Conservation (phyloP, 257 asterid genomes). For the Cruciata laevipes region DNA sequence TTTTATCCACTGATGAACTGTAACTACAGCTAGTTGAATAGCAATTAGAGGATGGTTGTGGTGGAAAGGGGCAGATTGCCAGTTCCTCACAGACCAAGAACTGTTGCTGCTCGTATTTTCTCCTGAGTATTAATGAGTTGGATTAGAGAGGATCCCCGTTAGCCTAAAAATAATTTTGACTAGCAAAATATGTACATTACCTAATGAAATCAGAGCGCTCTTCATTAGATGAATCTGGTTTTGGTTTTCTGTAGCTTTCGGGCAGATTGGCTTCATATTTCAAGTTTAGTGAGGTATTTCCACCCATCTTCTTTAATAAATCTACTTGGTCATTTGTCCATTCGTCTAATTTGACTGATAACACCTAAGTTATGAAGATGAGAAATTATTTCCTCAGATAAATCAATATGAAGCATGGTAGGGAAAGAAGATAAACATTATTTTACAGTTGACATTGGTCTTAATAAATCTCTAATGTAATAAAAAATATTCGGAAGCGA, state of each 20-base stretch:
- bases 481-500: too few species aligned
- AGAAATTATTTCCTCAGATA: not conserved
- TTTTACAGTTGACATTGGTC: not conserved
- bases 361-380: constrained; percentile 32
- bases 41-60: constrained; percentile 26
- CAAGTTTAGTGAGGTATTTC: constrained; percentile 57
- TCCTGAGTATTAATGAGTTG: constrained; percentile 39
- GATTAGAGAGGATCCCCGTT: constrained; percentile 16
- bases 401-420: not conserved
- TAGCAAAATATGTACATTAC: constrained; percentile 24
- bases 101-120: constrained; percentile 73
- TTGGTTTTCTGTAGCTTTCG: constrained; percentile 48
- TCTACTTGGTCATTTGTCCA: constrained; percentile 94
- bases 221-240: constrained; percentile 58
- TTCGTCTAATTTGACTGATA: constrained; percentile 80
- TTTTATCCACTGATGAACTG: constrained; percentile 31
- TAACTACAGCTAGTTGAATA: constrained; percentile 31
- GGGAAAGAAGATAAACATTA: not conserved
- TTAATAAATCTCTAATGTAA: not conserved
- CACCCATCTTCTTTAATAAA: constrained; percentile 61
- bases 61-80: constrained; percentile 41
- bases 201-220: constrained; percentile 86
- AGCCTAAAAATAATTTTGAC: not conserved
- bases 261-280: constrained; percentile 75
- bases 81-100: constrained; percentile 38